Percentiles rank a stretch among this genome's conserved stretches.
phyloP scores from a whole-genome alignment of 768 basidiomycete genomes.

The Chalciporus pseudorubinellus region DNA sequence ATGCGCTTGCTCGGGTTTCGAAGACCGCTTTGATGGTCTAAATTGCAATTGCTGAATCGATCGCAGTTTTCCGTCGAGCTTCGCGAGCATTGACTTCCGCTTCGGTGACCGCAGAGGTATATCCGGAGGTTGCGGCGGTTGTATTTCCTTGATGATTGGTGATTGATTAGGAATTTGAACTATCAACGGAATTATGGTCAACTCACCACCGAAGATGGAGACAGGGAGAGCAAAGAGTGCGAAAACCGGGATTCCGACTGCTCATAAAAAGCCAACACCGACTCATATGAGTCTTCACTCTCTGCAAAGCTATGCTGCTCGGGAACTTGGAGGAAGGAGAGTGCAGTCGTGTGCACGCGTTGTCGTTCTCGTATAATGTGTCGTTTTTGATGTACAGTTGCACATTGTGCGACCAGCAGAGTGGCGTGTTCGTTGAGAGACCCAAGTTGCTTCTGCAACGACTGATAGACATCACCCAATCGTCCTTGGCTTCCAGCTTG shows the following conservation, averaged over 20 bases:
- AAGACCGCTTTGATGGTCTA: neutral
- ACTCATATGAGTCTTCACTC: neutral
- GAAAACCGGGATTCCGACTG: conserved; percentile 25
- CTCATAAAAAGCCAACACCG: conserved; percentile 1
- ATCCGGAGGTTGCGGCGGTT: neutral
- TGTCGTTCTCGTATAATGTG: conserved; percentile 13
- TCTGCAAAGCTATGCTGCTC: neutral
- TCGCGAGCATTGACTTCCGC: conserved; percentile 18
- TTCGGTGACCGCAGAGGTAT: conserved; percentile 2
- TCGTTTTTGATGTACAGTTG: conserved; percentile 18
- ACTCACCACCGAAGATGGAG: conserved; percentile 19
- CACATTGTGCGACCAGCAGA: conserved; percentile 17
- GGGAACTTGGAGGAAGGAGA: conserved; percentile 10
- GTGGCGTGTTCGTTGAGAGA: conserved; percentile 10
- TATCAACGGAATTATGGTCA: too few species aligned
- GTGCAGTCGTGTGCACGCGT: neutral
- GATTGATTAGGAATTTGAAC: neutral
- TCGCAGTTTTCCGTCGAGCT: neutral
- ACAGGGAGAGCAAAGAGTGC: conserved; percentile 4
- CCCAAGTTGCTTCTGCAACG: neutral
- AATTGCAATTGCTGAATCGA: neutral
- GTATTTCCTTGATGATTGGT: conserved; percentile 3
- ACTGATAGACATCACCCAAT: neutral
- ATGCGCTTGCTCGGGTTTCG: neutral
- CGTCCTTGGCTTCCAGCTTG: neutral